Evolutionary conservation across 2,329 filamentous ascomycete species (phyloP).

Genomic region (Colletotrichum tabaci): DNA sequence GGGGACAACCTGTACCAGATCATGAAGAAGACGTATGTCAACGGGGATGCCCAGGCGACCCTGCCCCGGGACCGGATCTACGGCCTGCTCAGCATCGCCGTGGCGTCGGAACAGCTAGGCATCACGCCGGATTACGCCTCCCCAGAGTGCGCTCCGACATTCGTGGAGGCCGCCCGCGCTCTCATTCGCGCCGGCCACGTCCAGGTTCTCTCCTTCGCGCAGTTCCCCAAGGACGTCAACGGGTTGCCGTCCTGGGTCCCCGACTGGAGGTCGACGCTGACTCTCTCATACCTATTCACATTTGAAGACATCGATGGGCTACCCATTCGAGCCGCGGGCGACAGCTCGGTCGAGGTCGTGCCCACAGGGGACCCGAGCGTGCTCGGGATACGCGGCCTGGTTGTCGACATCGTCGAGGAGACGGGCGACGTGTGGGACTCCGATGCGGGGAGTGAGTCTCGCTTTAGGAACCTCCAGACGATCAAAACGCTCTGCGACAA

Average conservation of each 20-base stretch:
- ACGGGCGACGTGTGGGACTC: conserved; percentile 27
- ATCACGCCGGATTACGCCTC: conserved; percentile 29
- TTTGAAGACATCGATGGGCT: conserved; percentile 23
- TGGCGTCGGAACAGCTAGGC: conserved; percentile 11
- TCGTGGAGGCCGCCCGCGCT: conserved; percentile 25
- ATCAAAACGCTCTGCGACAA: conserved; percentile 18
- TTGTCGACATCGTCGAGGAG: conserved; percentile 36
- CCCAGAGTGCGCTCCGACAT: conserved; percentile 14
- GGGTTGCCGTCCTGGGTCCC: conserved; percentile 55
- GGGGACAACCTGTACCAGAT: conserved; percentile 43
- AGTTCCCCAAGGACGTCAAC: conserved; percentile 32
- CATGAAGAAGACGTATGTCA: conserved; percentile 43
- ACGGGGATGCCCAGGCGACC: conserved; percentile 40
- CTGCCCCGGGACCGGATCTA: conserved; percentile 46
- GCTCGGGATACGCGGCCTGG: conserved; percentile 34
- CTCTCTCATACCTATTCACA: conserved; percentile 12
- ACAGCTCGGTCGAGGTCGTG: conserved; percentile 14
- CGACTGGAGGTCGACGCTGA: conserved; percentile 50
- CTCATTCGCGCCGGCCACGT: conserved; percentile 25
- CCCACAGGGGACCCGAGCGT: conserved; percentile 1
- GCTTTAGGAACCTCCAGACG: conserved; percentile 6
- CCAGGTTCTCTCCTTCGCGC: conserved; percentile 33
- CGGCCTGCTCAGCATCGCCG: conserved; percentile 45
- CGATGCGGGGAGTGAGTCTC: not conserved
- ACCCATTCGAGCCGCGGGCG: conserved; percentile 9